These are phyloP conservation scores for Fusarium siculi DNA, from an alignment of 2,329 filamentous ascomycete species.

Conservation along the genomic window DNA sequence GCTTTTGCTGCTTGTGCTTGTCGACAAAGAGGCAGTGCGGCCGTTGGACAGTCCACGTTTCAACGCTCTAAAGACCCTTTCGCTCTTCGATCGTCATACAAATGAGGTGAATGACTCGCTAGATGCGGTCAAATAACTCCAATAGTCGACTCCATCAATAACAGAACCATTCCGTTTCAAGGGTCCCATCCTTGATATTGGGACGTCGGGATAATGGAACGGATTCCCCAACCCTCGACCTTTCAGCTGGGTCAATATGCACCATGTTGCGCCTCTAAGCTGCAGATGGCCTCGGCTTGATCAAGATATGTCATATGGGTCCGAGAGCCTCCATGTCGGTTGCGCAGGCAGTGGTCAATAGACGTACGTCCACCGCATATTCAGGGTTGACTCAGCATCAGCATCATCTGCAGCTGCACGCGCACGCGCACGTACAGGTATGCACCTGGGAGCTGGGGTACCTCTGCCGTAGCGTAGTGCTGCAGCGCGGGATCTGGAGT, in stretches of 20 bases:
- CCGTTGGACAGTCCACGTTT: slow-evolving; percentile 18
- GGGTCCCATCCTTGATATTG: slow-evolving; percentile 18
- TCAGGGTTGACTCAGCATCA: slow-evolving; percentile 7
- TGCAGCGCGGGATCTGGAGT: slow-evolving; percentile 29
- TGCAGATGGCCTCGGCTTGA: slow-evolving; percentile 31
- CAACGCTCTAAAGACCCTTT: background rate
- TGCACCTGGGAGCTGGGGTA: slow-evolving; percentile 16
- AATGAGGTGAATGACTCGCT: slow-evolving; percentile 26
- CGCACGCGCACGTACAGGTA: background rate
- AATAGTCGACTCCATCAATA: background rate
- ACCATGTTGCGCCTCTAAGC: slow-evolving; percentile 32
- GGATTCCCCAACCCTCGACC: slow-evolving; percentile 29
- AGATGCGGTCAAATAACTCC: background rate
- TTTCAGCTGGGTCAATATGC: slow-evolving; percentile 36
- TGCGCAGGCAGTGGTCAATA: slow-evolving; percentile 28
- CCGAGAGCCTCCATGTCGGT: slow-evolving; percentile 24
- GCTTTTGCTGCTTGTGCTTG: slow-evolving; percentile 15
- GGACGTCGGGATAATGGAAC: slow-evolving; percentile 6
- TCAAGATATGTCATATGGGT: slow-evolving; percentile 35
- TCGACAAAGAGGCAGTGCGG: slow-evolving; percentile 10
- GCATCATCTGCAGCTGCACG: slow-evolving; percentile 17
- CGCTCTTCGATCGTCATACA: background rate
- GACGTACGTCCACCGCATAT: slow-evolving; percentile 25
- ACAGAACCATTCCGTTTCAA: slow-evolving; percentile 11
- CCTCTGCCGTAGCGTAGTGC: slow-evolving; percentile 21